Base-by-base conservation (phyloP, 2,329 filamentous ascomycete genomes). In the Aspergillus pseudoterreus region DNA sequence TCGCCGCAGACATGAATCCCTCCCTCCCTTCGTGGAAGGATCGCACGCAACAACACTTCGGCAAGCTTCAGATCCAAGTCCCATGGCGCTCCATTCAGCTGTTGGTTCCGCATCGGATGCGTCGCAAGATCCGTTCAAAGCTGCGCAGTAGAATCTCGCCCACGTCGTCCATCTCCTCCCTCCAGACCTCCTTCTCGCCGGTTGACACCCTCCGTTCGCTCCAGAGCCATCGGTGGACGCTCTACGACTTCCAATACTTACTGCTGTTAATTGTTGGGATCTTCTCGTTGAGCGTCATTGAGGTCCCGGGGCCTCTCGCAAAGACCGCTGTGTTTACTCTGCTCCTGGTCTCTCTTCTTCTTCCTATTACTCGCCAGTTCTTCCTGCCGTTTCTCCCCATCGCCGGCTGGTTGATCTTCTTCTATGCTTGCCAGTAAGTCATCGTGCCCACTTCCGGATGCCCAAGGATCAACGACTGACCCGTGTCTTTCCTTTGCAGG, bases 391-490 rank as follows among this genome's bases (percentile, higher is more conserved):
- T 91, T 48, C 78, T 94, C 53, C 87, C 90, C 6, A 90, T 95
- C 57, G 86, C 89, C 71, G 86, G 85, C 21, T 97, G 92, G 83
- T 78, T 96, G 38, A 77, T 96, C 45, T 90, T 95, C 70, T 96
- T 96, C 76, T 96, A 94, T 71, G 86, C 87, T 57, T 94, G 88
- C 78, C 87, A 92, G 90, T 95, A 84, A 78, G 90, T 82, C 17
- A 38, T 27, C 43, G 14, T 15, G 27, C 22, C 6, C 4, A 6
- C 6, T 11, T 43, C 36, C 21, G 15, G 11, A 2, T 19, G 5
- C 10, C 24, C 19, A 2, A 10, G 14, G 10, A 11, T 22, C 33
- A 32, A 42, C 10, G 19, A 45, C 36, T 27, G 45, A 48, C 11
- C 45, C 65, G 68, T 47, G 68, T 45, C 14, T 17, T 47, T 32